A percentile compares a stretch with the other conserved stretches of the same genome.
phyloP scores from a whole-genome alignment of 2,329 filamentous ascomycete species.

The Emmonsia crescens region DNA sequence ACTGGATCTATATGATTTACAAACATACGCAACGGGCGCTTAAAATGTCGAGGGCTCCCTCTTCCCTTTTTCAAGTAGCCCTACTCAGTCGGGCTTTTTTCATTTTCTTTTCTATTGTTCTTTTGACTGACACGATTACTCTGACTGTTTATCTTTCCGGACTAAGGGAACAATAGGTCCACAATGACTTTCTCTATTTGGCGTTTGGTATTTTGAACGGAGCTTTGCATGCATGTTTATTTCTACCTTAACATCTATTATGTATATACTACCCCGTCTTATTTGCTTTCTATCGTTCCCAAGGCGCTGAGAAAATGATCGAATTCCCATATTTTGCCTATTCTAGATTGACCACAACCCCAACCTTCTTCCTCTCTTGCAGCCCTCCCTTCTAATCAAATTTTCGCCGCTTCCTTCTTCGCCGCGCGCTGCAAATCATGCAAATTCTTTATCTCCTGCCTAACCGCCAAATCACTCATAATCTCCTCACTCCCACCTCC shows the following conservation, averaged over 20 bases:
- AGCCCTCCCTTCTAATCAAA: background rate
- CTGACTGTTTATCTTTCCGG: background rate
- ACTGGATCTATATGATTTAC: background rate
- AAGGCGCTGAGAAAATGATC: background rate
- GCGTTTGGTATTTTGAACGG: background rate
- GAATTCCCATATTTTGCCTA: background rate
- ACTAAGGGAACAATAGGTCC: too few species aligned
- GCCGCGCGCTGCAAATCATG: background rate
- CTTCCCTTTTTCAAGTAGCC: background rate
- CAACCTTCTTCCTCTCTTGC: background rate
- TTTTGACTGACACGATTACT: background rate
- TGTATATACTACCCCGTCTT: background rate
- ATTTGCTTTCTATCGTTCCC: background rate
- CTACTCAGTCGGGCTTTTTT: background rate
- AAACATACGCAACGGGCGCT: background rate
- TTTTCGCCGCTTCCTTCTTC: background rate
- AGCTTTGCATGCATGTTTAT: background rate
- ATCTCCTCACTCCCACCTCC: conserved; percentile 33
- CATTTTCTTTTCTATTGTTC: background rate
- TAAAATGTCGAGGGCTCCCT: background rate
- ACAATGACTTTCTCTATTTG: background rate
- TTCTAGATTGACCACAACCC: background rate
- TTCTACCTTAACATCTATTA: background rate
- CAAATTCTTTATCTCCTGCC: conserved; percentile 14
- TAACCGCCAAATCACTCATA: conserved; percentile 25